Conservation (phyloP, 2,329 filamentous ascomycete species). For the Geoglossum cookeanum region DNA sequence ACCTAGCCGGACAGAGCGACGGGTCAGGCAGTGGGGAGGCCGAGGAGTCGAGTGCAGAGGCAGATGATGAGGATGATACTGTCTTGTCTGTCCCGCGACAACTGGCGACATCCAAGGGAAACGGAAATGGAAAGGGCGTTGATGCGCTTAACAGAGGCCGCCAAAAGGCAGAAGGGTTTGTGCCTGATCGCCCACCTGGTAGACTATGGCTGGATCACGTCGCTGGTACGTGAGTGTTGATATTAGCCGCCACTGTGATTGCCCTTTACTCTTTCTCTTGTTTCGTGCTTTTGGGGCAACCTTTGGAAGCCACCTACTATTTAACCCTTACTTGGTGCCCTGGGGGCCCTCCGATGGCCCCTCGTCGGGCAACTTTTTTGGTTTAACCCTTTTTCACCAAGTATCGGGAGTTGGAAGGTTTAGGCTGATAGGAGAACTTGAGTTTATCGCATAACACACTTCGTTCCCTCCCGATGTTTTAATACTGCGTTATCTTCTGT, state of each 20-base stretch:
- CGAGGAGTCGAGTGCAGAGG: constrained; percentile 11
- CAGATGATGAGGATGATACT: constrained; percentile 8
- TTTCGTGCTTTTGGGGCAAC: not conserved
- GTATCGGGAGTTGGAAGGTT: not conserved
- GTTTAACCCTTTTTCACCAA: not conserved
- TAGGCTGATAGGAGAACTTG: not conserved
- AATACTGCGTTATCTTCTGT: not conserved
- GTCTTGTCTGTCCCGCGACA: not conserved
- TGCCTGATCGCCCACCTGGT: not conserved
- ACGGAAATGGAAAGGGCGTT: not conserved
- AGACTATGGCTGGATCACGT: not conserved
- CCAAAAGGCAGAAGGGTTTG: not conserved
- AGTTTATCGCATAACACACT: not conserved
- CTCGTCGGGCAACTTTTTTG: not conserved
- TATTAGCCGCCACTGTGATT: too few relatives aligned
- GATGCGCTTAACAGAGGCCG: not conserved
- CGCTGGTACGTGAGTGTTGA: not conserved
- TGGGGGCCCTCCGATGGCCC: not conserved
- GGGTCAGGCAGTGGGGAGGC: constrained; percentile 7
- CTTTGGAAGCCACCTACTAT: not conserved
- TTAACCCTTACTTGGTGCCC: not conserved
- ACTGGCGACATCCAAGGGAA: not conserved
- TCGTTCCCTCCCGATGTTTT: not conserved
- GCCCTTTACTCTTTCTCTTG: too few relatives aligned
- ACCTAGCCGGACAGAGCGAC: constrained; percentile 6